Conservation (phyloP, 345 rosid genomes). For the Lenwebbia sp. region DNA sequence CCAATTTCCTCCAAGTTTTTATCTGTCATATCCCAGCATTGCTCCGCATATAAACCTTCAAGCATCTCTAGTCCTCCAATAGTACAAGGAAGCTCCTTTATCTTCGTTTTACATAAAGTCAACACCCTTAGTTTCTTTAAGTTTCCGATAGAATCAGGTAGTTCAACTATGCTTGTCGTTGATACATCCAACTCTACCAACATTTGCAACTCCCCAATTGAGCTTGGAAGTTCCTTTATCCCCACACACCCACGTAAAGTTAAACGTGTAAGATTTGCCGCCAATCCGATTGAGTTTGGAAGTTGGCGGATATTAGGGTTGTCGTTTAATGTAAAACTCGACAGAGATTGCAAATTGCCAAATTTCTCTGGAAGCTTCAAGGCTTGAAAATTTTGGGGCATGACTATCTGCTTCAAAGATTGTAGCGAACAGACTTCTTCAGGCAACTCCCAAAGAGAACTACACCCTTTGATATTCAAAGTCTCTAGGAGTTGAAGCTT, state of each 20-base stretch:
- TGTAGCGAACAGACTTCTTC: too few relatives aligned
- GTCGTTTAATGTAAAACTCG: too few relatives aligned
- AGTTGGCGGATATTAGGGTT: background rate
- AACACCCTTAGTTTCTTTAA: background rate
- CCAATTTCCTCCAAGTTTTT: background rate
- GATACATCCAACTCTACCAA: background rate
- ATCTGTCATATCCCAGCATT: background rate
- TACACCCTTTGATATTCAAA: too few relatives aligned
- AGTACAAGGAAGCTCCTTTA: background rate
- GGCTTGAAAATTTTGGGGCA: too few relatives aligned
- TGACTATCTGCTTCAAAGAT: too few relatives aligned
- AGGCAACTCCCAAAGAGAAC: too few relatives aligned
- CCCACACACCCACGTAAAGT: background rate
- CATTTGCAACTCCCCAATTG: background rate
- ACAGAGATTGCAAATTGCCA: too few relatives aligned
- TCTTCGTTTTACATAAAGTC: rapidly evolving
- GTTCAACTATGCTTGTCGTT: background rate
- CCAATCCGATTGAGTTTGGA: background rate
- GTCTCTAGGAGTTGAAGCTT: too few relatives aligned
- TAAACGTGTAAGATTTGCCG: background rate
- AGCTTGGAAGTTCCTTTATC: background rate
- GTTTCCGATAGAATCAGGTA: background rate
- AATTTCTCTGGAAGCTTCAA: too few relatives aligned
- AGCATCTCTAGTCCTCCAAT: background rate
- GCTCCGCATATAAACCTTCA: rapidly evolving